Conservation (phyloP, 2,329 filamentous ascomycete genomes). For the Talaromyces amestolkiae region DNA sequence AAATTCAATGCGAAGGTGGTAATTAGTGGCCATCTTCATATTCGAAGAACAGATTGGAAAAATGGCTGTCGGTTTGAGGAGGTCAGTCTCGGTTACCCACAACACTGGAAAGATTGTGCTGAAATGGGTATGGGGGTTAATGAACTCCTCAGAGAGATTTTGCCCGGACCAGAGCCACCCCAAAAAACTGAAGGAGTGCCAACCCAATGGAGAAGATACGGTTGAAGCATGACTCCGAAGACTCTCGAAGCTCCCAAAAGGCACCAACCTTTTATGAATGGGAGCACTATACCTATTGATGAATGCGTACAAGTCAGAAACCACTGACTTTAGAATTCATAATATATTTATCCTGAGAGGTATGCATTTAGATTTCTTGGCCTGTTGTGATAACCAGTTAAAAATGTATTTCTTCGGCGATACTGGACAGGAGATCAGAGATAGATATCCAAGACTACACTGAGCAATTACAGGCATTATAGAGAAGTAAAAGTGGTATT, state of each 20-base stretch:
- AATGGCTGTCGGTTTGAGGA: slow-evolving; percentile 18
- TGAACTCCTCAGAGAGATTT: slow-evolving; percentile 16
- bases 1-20: slow-evolving; percentile 18
- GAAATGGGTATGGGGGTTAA: slow-evolving; percentile 16
- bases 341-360: background rate
- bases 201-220: slow-evolving; percentile 18
- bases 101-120: slow-evolving; percentile 18
- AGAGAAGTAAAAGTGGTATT: too few species aligned
- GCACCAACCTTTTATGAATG: background rate
- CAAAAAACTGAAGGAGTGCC: background rate
- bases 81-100: slow-evolving; percentile 19
- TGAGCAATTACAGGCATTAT: too few species aligned
- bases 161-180: slow-evolving; percentile 12
- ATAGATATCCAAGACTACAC: too few species aligned
- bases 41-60: slow-evolving; percentile 19
- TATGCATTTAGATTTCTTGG: background rate
- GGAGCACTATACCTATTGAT: background rate
- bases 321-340: background rate
- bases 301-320: background rate
- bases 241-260: background rate
- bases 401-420: background rate
- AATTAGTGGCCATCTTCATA: slow-evolving; percentile 18
- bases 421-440: background rate
- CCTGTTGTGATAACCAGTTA: too few species aligned
- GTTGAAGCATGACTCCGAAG: background rate